Conservation (phyloP, 2,329 filamentous ascomycete species). For the Colletotrichum sp. region DNA sequence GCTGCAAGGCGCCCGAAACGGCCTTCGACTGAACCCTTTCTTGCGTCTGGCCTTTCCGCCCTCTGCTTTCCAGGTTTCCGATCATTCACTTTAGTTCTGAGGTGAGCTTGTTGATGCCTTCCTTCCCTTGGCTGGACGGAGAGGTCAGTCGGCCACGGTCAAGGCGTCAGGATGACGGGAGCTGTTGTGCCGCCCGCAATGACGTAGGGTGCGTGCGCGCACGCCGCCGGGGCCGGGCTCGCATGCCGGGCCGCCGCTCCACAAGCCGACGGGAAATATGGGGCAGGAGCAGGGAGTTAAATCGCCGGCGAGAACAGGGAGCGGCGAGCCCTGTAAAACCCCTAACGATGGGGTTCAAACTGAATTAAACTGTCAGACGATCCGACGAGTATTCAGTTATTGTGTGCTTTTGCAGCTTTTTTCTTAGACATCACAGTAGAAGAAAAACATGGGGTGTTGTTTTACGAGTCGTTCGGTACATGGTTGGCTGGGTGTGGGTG, state of each 20-base stretch:
- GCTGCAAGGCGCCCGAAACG: constrained; percentile 16
- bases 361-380: neutral
- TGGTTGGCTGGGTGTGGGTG: neutral
- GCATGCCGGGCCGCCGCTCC: neutral
- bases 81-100: neutral
- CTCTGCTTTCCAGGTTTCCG: neutral
- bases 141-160: neutral
- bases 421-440: neutral
- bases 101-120: neutral
- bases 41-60: neutral
- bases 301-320: neutral
- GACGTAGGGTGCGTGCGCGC: constrained; percentile 6
- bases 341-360: neutral
- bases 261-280: neutral
- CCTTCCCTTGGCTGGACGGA: neutral
- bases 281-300: neutral
- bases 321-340: neutral
- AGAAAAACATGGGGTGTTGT: neutral
- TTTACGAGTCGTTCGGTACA: neutral
- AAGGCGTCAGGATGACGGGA: constrained; percentile 10
- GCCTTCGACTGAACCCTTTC: constrained; percentile 1
- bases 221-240: neutral
- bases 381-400: neutral
- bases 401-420: neutral
- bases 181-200: neutral